Conservation (phyloP, 345 rosid species). For the Geranium brycei region DNA sequence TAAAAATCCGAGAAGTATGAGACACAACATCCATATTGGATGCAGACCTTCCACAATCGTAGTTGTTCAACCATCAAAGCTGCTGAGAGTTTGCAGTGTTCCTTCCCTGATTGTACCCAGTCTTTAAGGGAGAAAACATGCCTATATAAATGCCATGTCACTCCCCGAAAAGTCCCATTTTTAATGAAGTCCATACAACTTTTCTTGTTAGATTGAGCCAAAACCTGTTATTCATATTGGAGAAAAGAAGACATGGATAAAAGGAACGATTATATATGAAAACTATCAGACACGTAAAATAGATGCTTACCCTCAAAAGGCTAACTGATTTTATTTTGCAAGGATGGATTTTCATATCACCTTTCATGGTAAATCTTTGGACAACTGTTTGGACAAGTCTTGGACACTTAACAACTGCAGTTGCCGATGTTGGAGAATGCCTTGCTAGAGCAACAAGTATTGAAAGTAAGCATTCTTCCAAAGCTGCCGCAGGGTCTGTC, state of each 20-base stretch:
- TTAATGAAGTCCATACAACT: constrained; percentile 43
- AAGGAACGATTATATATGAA: not conserved
- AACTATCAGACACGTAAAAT: not conserved
- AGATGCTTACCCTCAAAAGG: constrained; percentile 52
- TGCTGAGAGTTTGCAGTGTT: constrained; percentile 51
- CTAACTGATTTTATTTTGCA: constrained; percentile 51
- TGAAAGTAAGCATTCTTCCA: constrained; percentile 55
- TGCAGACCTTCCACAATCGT: constrained; percentile 69
- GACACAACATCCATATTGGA: constrained; percentile 49
- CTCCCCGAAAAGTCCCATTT: constrained; percentile 34
- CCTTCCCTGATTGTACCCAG: constrained; percentile 61
- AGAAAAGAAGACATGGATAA: not conserved
- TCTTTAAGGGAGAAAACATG: constrained; percentile 48
- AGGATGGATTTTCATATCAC: constrained; percentile 26
- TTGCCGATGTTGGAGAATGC: constrained; percentile 72
- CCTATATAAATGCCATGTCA: constrained; percentile 66
- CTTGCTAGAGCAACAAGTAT: constrained; percentile 63
- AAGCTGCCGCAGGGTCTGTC: constrained; percentile 36
- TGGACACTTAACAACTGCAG: constrained; percentile 61
- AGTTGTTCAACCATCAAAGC: constrained; percentile 76
- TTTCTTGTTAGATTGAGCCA: constrained; percentile 55
- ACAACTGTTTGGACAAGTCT: constrained; percentile 54
- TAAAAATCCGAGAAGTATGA: constrained; percentile 59
- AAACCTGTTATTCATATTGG: constrained; percentile 31
- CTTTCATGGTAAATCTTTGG: constrained; percentile 40